These are phyloP conservation scores for Phlebiopsis gigantea DNA, from an alignment of 768 basidiomycete species.

Conservation along the genomic window DNA sequence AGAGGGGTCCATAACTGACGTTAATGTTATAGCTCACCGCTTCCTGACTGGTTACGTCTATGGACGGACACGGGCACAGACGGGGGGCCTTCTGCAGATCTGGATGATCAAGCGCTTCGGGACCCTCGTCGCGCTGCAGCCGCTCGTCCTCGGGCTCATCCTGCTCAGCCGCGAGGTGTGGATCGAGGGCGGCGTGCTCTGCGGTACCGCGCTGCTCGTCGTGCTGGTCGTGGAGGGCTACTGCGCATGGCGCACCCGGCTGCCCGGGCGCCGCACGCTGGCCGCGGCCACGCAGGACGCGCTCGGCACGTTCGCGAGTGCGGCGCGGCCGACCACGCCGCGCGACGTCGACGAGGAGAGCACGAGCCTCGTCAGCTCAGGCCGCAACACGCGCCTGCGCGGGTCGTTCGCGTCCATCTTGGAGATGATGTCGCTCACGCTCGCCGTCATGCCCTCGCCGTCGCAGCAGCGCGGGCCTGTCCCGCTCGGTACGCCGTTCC, in stretches of 20 bases:
- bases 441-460: constrained; percentile 66
- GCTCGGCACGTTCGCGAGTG: constrained; percentile 44
- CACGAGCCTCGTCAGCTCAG: constrained; percentile 40
- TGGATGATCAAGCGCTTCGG: constrained; percentile 74
- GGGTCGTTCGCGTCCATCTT: constrained; percentile 78
- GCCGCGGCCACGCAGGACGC: constrained; percentile 54
- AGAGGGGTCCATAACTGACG: neutral
- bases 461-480: constrained; percentile 52
- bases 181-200: constrained; percentile 64
- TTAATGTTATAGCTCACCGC: constrained; percentile 54
- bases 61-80: constrained; percentile 66
- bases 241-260: constrained; percentile 42
- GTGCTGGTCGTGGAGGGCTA: constrained; percentile 60
- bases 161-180: constrained; percentile 62
- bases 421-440: constrained; percentile 79
- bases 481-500: constrained; percentile 45
- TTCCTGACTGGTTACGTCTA: constrained; percentile 77
- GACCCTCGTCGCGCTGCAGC: constrained; percentile 67
- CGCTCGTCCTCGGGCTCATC: constrained; percentile 69
- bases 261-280: constrained; percentile 44
- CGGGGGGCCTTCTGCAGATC: constrained; percentile 68
- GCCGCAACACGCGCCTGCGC: constrained; percentile 37
- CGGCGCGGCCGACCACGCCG: constrained; percentile 31
- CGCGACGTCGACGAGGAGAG: constrained; percentile 43
- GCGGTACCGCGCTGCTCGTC: constrained; percentile 48